Base-by-base conservation (phyloP, 805 yeast genomes). In the Yamadazyma laniorum region DNA sequence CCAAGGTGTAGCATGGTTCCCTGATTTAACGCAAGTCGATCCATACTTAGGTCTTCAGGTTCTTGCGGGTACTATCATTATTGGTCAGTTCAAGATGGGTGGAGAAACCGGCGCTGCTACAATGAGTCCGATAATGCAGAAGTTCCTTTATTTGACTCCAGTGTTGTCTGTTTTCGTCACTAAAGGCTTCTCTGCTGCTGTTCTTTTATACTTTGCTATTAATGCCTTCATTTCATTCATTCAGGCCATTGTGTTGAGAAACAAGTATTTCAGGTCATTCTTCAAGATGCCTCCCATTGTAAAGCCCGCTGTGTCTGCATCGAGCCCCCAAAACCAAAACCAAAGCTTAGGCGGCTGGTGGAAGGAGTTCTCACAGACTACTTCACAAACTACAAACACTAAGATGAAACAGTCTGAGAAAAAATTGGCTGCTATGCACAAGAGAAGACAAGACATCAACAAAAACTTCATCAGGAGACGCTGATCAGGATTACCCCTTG, bases 11-110 rank as follows among this genome's bases (percentile, higher is more conserved):
- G 72, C 75, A 5, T 93, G 99, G 99, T 91, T 93, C 59, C 63
- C 67, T 17, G 84, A 90, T 60, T 74, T 93, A 51, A 70, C 86
- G 14, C 82, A 77, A 23, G 80, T 95, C 2, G 99, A 93, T 59
- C 97, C 98, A 3, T 93, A 86, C 63, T 66, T 86, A 39, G 97
- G 96, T 3, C 70, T 91, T 45, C 98, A 90, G 56, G 61, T 83
- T 30, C 63, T 88, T 29, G 80, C 98, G 12, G 96, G 96, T 8
- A 73, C 79, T 18, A 72, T 83, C 18, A 85, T 89, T 43, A 75
- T 85, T 38, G 72, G 78, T 1, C 82, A 91, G 51, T 80, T 91
- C 60, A 78, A 80, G 58, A 65, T 80, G 31, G 98, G 97, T 44
- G 96, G 96, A 49, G 97, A 91, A 58, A 84, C 93, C 9, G 97